These are phyloP conservation scores for Acacia pycnantha DNA, from an alignment of 331 rosid genomes.

Conservation along the genomic window DNA sequence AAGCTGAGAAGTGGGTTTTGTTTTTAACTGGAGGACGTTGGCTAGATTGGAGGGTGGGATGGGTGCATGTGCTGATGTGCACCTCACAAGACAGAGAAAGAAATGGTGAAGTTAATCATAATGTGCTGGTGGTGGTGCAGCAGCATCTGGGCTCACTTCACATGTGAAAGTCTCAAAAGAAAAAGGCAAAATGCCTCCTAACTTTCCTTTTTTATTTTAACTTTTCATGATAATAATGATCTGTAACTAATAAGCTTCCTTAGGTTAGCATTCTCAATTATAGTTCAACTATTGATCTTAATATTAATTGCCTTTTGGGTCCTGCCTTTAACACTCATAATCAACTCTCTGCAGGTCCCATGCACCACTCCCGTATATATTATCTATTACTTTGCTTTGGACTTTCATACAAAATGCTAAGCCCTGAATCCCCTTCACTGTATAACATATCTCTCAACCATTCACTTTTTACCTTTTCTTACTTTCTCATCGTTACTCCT, in stretches of 20 bases:
- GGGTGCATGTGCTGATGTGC: constrained; percentile 50
- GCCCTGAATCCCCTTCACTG: neutral
- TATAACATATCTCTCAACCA: neutral
- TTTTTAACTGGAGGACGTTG: neutral
- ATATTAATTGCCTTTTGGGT: constrained; percentile 20
- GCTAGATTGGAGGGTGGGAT: constrained; percentile 24
- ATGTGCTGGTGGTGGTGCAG: constrained; percentile 20
- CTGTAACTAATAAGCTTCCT: constrained; percentile 31
- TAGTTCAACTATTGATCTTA: constrained; percentile 34
- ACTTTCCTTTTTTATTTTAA: neutral
- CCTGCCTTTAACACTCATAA: constrained; percentile 23
- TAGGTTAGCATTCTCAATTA: constrained; percentile 31
- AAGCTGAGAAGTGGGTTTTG: neutral
- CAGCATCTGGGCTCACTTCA: constrained; percentile 50
- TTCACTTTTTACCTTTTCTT: neutral
- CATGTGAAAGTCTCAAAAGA: constrained; percentile 46
- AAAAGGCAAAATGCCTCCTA: constrained; percentile 21
- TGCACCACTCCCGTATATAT: neutral
- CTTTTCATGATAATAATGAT: constrained; percentile 32
- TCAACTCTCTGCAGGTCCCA: constrained; percentile 23
- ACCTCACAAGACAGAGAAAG: constrained; percentile 32
- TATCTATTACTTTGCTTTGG: neutral
- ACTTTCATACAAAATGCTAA: neutral
- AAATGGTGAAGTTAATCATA: constrained; percentile 46
- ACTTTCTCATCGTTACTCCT: neutral